Base-by-base conservation (phyloP, 2,329 filamentous ascomycete species). In the Fusarium begoniae region DNA sequence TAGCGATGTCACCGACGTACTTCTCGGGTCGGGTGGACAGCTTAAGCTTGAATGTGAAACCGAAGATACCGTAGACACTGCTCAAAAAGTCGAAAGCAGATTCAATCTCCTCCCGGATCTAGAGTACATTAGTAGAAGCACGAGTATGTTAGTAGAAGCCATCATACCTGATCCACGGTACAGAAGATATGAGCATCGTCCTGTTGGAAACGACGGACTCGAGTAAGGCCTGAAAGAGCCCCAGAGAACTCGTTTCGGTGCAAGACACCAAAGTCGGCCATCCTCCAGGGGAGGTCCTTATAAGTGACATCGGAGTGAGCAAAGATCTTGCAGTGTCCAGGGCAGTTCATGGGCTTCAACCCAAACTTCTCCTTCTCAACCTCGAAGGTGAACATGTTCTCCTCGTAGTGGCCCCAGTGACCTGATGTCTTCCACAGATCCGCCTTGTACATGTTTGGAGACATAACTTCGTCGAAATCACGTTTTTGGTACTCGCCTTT, bases 161-260 rank as follows among this genome's bases (percentile, higher is more conserved):
- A 22, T 26, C 76, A 20, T 72, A 82, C 81, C 78, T 83, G 82
- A 53, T 82, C 80, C 44, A 83, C 78, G 17, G 82, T 83, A 84
- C 95, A 98, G 88, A 99, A 98, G 76, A 98, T 96, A 82, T 99
- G 96, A 6, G 93, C 94, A 82, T 99, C 96, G 79, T 99, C 96
- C 84, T 98, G 96, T 81, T 96, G 93, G 86, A 99, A 98, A 76
- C 95, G 91, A 55, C 96, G 91, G 17, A 98, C 96, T 82, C 96
- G 91, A 6, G 96, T 98, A 72, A 99, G 87, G 40, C 96, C 96
- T 51, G 92, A 94, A 48, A 99, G 87, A 9, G 96, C 96, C 62
- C 96, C 96, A 5, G 95, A 98, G 40, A 95, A 92, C 84, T 99
- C 96, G 81, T 99, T 98, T 65, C 96, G 90, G 85, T 99, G 96